Conservation (phyloP, 305 asterid genomes). For the Fraxinus sp. region DNA sequence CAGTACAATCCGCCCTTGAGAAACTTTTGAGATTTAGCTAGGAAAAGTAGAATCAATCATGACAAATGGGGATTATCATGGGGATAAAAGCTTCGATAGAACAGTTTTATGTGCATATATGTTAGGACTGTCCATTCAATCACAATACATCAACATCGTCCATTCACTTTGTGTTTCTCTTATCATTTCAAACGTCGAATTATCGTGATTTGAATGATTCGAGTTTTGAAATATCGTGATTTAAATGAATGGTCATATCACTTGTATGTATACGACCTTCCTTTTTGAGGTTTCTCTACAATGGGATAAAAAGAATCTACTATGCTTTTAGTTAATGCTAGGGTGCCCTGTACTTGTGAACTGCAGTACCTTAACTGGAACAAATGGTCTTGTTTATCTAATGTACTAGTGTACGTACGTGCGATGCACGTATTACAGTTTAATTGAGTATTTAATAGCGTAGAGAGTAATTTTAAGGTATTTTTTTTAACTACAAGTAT, state of each 20-base stretch:
- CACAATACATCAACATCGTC: neutral
- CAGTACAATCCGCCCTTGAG: neutral
- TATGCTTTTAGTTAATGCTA: neutral
- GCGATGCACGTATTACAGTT: too few relatives aligned
- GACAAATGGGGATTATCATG: neutral
- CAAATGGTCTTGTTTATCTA: neutral
- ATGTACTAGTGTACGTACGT: too few relatives aligned
- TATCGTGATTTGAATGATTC: neutral
- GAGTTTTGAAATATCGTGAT: neutral
- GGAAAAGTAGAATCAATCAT: neutral
- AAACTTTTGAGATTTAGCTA: neutral
- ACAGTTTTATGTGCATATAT: neutral
- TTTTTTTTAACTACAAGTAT: too few relatives aligned
- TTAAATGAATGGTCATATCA: neutral
- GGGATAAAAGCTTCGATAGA: neutral
- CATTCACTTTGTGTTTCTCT: neutral
- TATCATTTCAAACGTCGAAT: too few relatives aligned
- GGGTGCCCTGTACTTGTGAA: neutral
- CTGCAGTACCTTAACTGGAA: neutral
- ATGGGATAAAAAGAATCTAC: neutral
- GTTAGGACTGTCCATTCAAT: neutral
- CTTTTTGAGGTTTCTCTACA: neutral
- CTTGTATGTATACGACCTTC: too few relatives aligned
- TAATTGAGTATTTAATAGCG: too few relatives aligned
- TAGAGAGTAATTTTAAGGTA: too few relatives aligned